Base-by-base conservation (phyloP, 116 monocot species). In the Dioscorea cayenensis region DNA sequence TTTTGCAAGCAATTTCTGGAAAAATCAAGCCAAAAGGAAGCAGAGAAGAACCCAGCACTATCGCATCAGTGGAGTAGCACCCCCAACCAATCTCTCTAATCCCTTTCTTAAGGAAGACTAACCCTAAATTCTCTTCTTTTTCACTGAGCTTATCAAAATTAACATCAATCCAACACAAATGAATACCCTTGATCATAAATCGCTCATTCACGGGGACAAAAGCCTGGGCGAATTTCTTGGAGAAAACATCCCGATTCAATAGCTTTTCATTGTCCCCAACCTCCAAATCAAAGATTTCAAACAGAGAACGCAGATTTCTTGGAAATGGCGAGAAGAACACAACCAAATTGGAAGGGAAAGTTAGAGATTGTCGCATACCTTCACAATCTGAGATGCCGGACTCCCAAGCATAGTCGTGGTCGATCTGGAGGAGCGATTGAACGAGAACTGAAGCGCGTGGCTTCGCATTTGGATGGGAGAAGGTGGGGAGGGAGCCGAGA, bases 11-110 rank as follows among this genome's bases (percentile, higher is more conserved):
- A 73, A 95, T 70, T 36, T 71, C 72, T 0, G 91, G 84, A 63
- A 82, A 86, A n/a, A 96, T 83, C 67, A 92, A 64, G 13, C 86
- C 90, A 67, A 90, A 86, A 36, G 96, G 90, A 73, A 90, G 52
- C 27, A 96, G 37, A 13, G 79, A 70, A 38, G 92, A 92, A 22
- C 96, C 96, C 70, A 96, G 52, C 20, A 79, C 74, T 20, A 96
- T 80, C 8, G 80, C 70, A 77, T 92, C 90, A 12, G 82, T 67
- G n/a, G 86, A 81, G 64, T 68, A 83, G 64, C 76, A 84, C 8
- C 86, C 79, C 90, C 93, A 90, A 32, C 86, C 83, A 60, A 83
- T 28, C 10, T 82, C 76, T 70, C 35, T 81, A 37, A 93, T 66
- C 22, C 48, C 84, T 65, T 62, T 85, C 62, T 59, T 74, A 1